phyloP scores from a whole-genome alignment of 106 monocot genomes.

The Posidonia australis region DNA sequence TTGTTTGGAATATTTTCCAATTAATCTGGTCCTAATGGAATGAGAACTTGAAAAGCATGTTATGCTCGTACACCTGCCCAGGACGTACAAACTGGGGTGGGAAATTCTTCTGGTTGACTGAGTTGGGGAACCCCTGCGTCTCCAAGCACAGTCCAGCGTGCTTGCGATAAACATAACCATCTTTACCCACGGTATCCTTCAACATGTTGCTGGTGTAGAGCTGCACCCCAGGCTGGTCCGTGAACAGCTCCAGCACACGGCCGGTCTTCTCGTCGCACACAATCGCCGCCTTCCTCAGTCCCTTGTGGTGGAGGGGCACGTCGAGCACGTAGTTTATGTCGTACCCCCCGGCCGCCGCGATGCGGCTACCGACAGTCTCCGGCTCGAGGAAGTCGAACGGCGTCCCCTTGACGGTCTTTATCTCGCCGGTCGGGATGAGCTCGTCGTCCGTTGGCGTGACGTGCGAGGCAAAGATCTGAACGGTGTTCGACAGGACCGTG shows the following conservation, averaged over 20 bases:
- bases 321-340: constrained; percentile 76
- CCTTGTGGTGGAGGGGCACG: not conserved
- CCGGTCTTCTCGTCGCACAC: constrained; percentile 37
- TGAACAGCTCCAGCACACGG: constrained; percentile 48
- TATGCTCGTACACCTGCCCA: constrained; percentile 52
- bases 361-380: constrained; percentile 28
- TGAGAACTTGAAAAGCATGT: constrained; percentile 69
- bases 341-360: constrained; percentile 39
- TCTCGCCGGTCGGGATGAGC: constrained; percentile 44
- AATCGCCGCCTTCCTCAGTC: constrained; percentile 54
- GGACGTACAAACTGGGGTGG: constrained; percentile 62
- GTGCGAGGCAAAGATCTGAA: constrained; percentile 51
- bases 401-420: constrained; percentile 24
- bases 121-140: constrained; percentile 75
- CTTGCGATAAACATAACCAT: constrained; percentile 29
- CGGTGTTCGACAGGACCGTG: constrained; percentile 31
- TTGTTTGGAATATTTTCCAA: too few relatives aligned
- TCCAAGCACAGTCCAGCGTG: constrained; percentile 59
- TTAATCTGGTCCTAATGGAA: not conserved
- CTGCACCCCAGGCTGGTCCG: constrained; percentile 74
- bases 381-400: constrained; percentile 42
- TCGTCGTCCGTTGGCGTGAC: constrained; percentile 44
- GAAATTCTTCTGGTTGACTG: constrained; percentile 65
- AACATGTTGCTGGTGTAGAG: constrained; percentile 65
- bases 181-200: constrained; percentile 40